Percentiles rank a stretch among this genome's conserved stretches.
These are phyloP conservation scores for Trichothecium roseum DNA, from an alignment of 2,329 filamentous ascomycete genomes.

Conservation along the genomic window DNA sequence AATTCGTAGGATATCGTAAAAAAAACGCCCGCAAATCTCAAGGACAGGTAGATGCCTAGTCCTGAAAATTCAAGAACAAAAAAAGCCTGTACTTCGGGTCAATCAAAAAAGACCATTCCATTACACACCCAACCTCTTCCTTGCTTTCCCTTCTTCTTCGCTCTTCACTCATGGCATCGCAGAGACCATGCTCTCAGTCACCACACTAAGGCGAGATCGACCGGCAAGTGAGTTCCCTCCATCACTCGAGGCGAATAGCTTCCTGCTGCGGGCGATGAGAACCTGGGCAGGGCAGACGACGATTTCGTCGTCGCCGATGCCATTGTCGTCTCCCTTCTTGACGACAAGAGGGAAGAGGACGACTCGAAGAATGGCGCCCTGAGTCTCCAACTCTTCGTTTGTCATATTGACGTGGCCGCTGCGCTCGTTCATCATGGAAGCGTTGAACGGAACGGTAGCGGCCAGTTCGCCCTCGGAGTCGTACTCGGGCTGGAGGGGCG, in stretches of 20 bases:
- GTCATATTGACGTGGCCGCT: conserved; percentile 48
- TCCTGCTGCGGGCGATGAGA: conserved; percentile 49
- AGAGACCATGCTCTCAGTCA: conserved; percentile 19
- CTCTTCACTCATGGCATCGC: conserved; percentile 15
- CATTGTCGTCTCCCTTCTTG: conserved; percentile 85
- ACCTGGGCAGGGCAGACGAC: conserved; percentile 95
- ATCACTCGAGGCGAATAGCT: conserved; percentile 34
- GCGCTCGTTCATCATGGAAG: conserved; percentile 88
- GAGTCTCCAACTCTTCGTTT: conserved; percentile 72
- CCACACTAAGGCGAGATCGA: conserved; percentile 26
- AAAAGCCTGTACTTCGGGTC: conserved; percentile 1
- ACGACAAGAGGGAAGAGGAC: conserved; percentile 95
- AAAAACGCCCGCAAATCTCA: conserved; percentile 1
- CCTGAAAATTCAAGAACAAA: neutral
- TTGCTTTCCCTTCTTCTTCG: too few relatives aligned
- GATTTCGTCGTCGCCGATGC: conserved; percentile 84
- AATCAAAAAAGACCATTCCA: conserved; percentile 5
- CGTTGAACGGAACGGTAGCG: conserved; percentile 84
- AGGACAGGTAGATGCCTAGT: too few relatives aligned
- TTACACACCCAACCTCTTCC: neutral
- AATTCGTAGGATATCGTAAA: conserved; percentile 5
- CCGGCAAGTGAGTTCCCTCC: conserved; percentile 33
- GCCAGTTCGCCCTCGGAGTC: conserved; percentile 84
- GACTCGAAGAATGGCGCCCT: conserved; percentile 71
- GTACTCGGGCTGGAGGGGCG: conserved; percentile 88